phyloP scores from a whole-genome alignment of 306 rosid genomes.

The Fragaria iinumae region DNA sequence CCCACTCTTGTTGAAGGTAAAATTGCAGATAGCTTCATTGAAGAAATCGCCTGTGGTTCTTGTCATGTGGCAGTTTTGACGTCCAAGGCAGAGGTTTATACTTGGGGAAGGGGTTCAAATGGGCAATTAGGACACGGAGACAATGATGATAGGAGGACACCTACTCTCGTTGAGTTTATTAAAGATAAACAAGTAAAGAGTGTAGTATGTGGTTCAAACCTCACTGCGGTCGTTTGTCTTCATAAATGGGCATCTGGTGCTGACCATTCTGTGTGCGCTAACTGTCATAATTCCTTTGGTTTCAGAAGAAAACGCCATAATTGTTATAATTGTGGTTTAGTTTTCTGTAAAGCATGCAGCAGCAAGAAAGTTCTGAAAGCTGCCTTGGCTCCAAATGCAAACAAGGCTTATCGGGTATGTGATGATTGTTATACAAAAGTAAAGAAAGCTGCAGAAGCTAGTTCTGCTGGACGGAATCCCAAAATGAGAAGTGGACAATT shows the following conservation, averaged over 20 bases:
- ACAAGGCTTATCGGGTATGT: slow-evolving; percentile 84
- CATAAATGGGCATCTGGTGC: slow-evolving; percentile 82
- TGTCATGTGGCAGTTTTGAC: slow-evolving; percentile 88
- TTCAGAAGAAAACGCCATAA: slow-evolving; percentile 94
- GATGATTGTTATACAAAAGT: slow-evolving; percentile 75
- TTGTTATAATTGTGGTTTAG: slow-evolving; percentile 94
- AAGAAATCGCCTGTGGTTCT: slow-evolving; percentile 90
- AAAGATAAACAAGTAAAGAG: slow-evolving; percentile 74
- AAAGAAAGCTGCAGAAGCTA: slow-evolving; percentile 54
- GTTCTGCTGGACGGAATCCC: slow-evolving; percentile 41
- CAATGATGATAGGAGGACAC: slow-evolving; percentile 62
- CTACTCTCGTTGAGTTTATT: slow-evolving; percentile 66
- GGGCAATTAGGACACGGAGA: slow-evolving; percentile 99
- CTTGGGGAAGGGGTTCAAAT: slow-evolving; percentile 97
- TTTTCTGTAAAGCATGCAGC: slow-evolving; percentile 88
- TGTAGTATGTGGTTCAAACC: slow-evolving; percentile 86
- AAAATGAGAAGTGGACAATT: slow-evolving; percentile 39
- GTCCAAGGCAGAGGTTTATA: slow-evolving; percentile 82
- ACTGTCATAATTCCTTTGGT: slow-evolving; percentile 76
- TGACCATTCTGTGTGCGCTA: slow-evolving; percentile 78
- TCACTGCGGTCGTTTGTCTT: slow-evolving; percentile 79
- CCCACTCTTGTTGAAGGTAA: slow-evolving; percentile 65
- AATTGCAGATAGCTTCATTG: slow-evolving; percentile 59
- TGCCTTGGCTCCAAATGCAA: slow-evolving; percentile 78
- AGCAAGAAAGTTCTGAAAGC: slow-evolving; percentile 79